Base-by-base conservation (phyloP, 176 grass and related monocot species). In the Ensete glaucum region DNA sequence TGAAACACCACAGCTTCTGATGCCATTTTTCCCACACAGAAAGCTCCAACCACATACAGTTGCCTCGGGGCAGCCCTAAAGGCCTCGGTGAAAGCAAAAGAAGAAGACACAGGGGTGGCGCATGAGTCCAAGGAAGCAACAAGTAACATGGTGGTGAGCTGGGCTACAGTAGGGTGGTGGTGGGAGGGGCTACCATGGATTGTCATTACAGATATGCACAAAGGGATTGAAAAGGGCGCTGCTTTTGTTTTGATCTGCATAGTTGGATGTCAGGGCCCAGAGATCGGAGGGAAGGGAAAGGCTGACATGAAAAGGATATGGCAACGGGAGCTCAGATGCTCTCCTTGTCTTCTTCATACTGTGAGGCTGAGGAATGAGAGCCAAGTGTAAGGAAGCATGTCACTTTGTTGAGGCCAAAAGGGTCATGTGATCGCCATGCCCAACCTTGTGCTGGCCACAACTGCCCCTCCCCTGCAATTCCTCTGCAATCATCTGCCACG, bases 1-100 rank as follows among this genome's bases (percentile, higher is more conserved):
- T 88, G 79, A 81, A 83, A 96, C 64, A 88, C 85, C 57, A 83
- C 79, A 48, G 92, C 86, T 58, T 96, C 92, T 79, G 91, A 76
- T 21, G 88, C 88, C 88, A 96, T 95, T 56, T 22, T 56, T 58
- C 55, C 55, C 11, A 58, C 11, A n/a, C 17, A 62, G 17, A 62
- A 2, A 4, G 57, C 57, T 62, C 57, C 4, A n/a, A 62, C 17
- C 57, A 21, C 20, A 62, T 1, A 17, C 15, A 62, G 57, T 9
- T 19, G 20, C 6, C 57, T 62, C 20, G 57, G 57, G 57, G 11
- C 17, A 62, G 15, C 20, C n/a, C 20, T 62, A 62, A 62, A 62
- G 57, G 1, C 12, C 57, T n/a, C 6, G 21, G 57, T 15, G 20
- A n/a, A n/a, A 62, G 57, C 2, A 58, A 12, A 58, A 58, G 17